phyloP scores from a whole-genome alignment of 805 yeast species.

The Metschnikowia henanensis region DNA sequence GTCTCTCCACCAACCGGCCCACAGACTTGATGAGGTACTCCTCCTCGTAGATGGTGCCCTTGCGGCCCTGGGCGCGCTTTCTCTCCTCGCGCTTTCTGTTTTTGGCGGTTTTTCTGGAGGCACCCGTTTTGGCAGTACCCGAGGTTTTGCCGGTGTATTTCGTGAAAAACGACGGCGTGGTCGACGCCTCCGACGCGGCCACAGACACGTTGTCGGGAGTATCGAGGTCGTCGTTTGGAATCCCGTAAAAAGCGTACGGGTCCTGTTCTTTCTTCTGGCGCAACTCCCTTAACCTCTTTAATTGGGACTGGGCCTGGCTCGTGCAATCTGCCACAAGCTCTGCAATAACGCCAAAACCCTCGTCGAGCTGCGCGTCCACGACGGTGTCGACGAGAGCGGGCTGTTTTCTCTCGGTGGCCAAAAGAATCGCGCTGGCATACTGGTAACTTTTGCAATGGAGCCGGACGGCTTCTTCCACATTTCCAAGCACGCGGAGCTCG shows the following conservation, averaged over 20 bases:
- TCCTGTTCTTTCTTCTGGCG: conserved; percentile 81
- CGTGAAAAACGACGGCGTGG: conserved; percentile 91
- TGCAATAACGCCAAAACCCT: conserved; percentile 84
- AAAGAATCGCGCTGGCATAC: conserved; percentile 74
- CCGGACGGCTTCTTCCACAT: conserved; percentile 61
- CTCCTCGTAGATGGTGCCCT: conserved; percentile 96
- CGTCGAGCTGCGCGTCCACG: conserved; percentile 75
- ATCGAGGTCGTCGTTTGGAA: conserved; percentile 54
- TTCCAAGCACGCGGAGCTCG: conserved; percentile 58
- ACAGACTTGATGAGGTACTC: conserved; percentile 88
- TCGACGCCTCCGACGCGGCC: conserved; percentile 92
- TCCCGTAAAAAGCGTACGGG: conserved; percentile 82
- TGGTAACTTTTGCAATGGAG: conserved; percentile 72
- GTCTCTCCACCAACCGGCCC: conserved; percentile 83
- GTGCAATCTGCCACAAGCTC: conserved; percentile 94
- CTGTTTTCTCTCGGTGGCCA: conserved; percentile 48
- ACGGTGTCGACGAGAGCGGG: conserved; percentile 52
- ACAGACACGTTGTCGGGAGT: conserved; percentile 92
- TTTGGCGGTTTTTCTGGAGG: conserved; percentile 87
- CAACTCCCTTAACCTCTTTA: conserved; percentile 79
- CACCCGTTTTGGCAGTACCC: conserved; percentile 97
- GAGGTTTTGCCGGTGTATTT: conserved; percentile 95
- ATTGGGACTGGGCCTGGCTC: conserved; percentile 80
- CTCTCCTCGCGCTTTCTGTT: conserved; percentile 94
- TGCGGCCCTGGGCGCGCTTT: conserved; percentile 94